phyloP scores from a whole-genome alignment of 768 basidiomycete species.

The Termitomyces sp. region DNA sequence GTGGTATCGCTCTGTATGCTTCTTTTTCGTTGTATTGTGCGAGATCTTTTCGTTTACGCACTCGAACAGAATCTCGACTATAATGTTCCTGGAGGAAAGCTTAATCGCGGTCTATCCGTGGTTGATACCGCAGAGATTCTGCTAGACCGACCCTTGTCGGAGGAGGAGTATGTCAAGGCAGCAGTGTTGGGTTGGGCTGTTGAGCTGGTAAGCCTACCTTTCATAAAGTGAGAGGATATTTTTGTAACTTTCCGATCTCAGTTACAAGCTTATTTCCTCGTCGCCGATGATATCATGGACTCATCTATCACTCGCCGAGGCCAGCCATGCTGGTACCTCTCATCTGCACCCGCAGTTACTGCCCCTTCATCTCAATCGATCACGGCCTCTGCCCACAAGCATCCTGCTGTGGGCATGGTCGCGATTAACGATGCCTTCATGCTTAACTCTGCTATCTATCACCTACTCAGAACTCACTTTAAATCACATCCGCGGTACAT shows the following conservation, averaged over 20 bases:
- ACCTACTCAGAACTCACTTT: conserved; percentile 86
- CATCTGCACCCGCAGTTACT: conserved; percentile 17
- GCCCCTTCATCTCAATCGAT: conserved; percentile 14
- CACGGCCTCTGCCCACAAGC: conserved; percentile 13
- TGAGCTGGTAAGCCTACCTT: conserved; percentile 67
- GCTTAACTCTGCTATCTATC: conserved; percentile 93
- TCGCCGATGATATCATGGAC: conserved; percentile 98
- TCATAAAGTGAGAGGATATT: not conserved
- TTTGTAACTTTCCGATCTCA: conserved; percentile 24
- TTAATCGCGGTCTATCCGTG: conserved; percentile 95
- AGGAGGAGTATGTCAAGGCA: conserved; percentile 85
- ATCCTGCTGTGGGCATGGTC: conserved; percentile 64
- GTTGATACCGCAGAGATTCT: conserved; percentile 91
- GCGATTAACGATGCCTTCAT: conserved; percentile 97
- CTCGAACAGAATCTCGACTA: conserved; percentile 71
- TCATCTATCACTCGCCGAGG: conserved; percentile 87
- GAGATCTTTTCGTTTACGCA: not conserved
- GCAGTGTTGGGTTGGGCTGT: conserved; percentile 94
- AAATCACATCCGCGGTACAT: conserved; percentile 77
- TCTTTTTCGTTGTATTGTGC: not conserved
- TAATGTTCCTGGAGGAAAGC: conserved; percentile 95
- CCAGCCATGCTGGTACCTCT: conserved; percentile 92
- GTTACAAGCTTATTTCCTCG: conserved; percentile 98
- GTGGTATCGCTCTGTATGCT: conserved; percentile 78
- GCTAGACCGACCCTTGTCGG: conserved; percentile 62